Evolutionary conservation across 352 stramenopile species (phyloP), one percentile per base, ranked within the genome.

Genomic region (Globisporangium recalcitrans): DNA sequence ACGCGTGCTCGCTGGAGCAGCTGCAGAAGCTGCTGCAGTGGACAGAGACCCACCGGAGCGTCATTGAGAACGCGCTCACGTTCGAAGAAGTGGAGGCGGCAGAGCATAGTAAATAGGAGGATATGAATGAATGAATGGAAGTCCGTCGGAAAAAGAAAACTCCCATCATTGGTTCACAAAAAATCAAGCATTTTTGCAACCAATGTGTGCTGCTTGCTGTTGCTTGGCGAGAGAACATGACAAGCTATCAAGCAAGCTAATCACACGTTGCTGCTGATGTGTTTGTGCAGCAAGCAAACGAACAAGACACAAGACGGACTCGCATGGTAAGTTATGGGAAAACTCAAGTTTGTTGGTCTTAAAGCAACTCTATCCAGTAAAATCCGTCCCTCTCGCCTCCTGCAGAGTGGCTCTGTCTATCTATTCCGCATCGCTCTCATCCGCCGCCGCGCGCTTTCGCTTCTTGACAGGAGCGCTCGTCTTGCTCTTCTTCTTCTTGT

Each of bases 1-100:
- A 88, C 16, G 44, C 70, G 47, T 89, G 81, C 67, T 84, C 82
- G 32, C 73, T 84, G 42, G 85, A 91, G 48, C 85, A 95, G 67
- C 62, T 95, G 38, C 74, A 87, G 53, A 78, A 69, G 57, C 59
- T 95, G 40, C 52, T 93, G 46, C 77, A 91, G 59, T 95, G 84
- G 81, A 85, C 80, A n/a, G 83, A 91, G 65, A 80, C 64, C 11
- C 72, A 92, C 61, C 83, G 80, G 29, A 62, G 62, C 27, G 75
- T 80, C 29, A 78, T 90, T 42, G 72, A 89, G 60, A 75, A 64
- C 29, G 68, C 70, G 52, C 68, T 82, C 40, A 36, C 32, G 38
- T 67, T 68, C 21, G 59, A 65, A 8, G 38, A 46, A 46, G 38
- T 46, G 38, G 38, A 21, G 16, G 38, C n/a, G 16, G 14, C 16